Base-by-base conservation (phyloP, 306 rosid genomes). In the Prinsepia uniflora region DNA sequence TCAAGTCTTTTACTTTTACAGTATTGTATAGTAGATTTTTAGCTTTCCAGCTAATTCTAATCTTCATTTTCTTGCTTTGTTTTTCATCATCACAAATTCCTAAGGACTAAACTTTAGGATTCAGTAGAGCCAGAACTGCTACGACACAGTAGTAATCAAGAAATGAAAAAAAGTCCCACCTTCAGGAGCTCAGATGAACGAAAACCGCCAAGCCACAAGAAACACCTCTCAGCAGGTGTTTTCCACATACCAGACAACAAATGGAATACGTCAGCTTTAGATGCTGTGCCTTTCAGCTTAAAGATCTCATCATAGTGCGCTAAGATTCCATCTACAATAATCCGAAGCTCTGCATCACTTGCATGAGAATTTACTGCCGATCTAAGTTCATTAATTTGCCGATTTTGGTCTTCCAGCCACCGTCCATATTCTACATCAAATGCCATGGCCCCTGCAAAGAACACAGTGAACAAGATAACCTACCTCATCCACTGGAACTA, bases 211-310 rank as follows among this genome's bases (percentile, higher is more conserved):
- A 93, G 96, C 98, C 98, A 93, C 75, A 93, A 60, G 75, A 93
- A 93, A 75, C 98, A 93, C 81, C 98, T 84, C 79, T 93, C 98
- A 8, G 98, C 96, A 48, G 98, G 98, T 45, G 96, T 93, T 90
- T 88, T 90, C 98, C 98, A 93, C 98, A 93, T 93, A 70, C 98
- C 98, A 50, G 98, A 90, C 84, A 93, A 81, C 81, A 93, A 79
- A 83, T 93, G 98, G 84, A 93, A 93, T 79, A 93, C 98, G 68
- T 93, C 98, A 47, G 96, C 84, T 75, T 93, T 93, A 58, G 98
- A 96, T 57, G 98, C 98, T 56, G 63, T 65, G 44, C 96, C 85
- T 81, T 93, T 93, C 74, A 86, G 82, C 86, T 77, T 86, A 78
- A 93, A 93, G 44, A 93, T 83, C 56, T 93, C 98, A 67, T 93